Evolutionary conservation across 441 rosid genomes (phyloP), one percentile per base, ranked within the genome.

Genomic region (Arabidopsis lyrata): DNA sequence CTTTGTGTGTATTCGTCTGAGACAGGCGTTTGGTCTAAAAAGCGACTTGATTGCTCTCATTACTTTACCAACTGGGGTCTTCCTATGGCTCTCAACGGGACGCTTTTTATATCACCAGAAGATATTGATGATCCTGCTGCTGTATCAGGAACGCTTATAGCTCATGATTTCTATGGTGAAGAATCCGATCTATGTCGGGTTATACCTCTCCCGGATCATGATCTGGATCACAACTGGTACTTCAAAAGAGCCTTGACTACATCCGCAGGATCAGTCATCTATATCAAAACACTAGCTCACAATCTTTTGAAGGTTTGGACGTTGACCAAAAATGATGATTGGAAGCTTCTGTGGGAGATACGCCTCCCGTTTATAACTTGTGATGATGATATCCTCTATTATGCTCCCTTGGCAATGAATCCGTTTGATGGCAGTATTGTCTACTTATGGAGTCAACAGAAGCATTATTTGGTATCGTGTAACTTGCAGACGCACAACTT

Each of bases 91-190:
- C 20, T 55, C 2, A 29, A 55, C 14, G 60, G 13, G 11, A n/a
- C 22, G 1, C 7, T 55, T 31, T n/a, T 8, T 32, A 0, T 55
- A 14, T 3, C 16, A 1, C 38, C 10, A 35, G 3, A 13, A 2
- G 1, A 12, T 20, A 2, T 6, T 10, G 29, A 50, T 12, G 6
- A 10, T 39, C 44, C 14, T 35, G 2, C 38, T 35, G 38, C 4
- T 45, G 4, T 6, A 15, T 3, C 38, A 3, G 20, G 12, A 3
- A 13, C 5, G 29, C 13, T 55, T 8, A 1, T 55, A n/a, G 38
- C 38, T 31, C 38, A 55, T 55, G 38, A 55, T 56, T 56, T 56
- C 14, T 56, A n/a, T n/a, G 1, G 5, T 8, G 61, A 56, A n/a
- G 27, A 24, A 24, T n/a, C 41, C 1, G 6, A 56, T 56, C 41